These are phyloP conservation scores for Suillus cothurnatus DNA, from an alignment of 768 basidiomycete genomes.

Conservation along the genomic window DNA sequence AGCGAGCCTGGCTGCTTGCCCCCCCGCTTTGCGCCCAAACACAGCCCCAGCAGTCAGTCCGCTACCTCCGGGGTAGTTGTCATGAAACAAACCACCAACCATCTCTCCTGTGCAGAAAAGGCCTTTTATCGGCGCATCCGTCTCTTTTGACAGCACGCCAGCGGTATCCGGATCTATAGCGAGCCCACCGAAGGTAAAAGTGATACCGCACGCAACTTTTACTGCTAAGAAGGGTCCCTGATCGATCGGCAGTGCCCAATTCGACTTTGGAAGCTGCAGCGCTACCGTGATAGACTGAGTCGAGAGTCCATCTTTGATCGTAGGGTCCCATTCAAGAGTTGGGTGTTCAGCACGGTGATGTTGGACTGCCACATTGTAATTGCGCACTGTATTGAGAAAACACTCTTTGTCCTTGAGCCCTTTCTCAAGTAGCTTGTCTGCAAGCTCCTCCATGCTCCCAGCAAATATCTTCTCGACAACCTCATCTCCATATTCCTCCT, in stretches of 20 bases:
- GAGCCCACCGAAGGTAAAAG: constrained; percentile 74
- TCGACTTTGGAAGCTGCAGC: constrained; percentile 57
- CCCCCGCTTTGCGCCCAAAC: constrained; percentile 61
- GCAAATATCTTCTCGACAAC: constrained; percentile 59
- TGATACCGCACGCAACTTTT: constrained; percentile 69
- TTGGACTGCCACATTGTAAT: constrained; percentile 54
- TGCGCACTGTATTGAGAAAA: constrained; percentile 48
- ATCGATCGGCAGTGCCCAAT: constrained; percentile 65
- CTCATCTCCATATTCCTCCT: constrained; percentile 67
- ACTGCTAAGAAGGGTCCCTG: constrained; percentile 62
- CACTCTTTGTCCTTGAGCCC: constrained; percentile 46
- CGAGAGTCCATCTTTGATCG: constrained; percentile 62
- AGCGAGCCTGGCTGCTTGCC: constrained; percentile 40
- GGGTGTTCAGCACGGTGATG: constrained; percentile 39
- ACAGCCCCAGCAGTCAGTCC: constrained; percentile 67
- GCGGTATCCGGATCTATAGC: constrained; percentile 58
- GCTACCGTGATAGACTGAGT: constrained; percentile 44
- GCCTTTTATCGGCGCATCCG: constrained; percentile 47
- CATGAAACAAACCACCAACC: constrained; percentile 63
- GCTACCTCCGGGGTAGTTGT: constrained; percentile 72
- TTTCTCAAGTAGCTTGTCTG: constrained; percentile 42
- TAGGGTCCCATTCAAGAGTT: constrained; percentile 54
- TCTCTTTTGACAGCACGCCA: constrained; percentile 47
- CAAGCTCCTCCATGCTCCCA: constrained; percentile 50
- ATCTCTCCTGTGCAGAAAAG: constrained; percentile 71